Conservation (phyloP, 2,329 filamentous ascomycete genomes). For the Ophiosphaerella herpotricha region DNA sequence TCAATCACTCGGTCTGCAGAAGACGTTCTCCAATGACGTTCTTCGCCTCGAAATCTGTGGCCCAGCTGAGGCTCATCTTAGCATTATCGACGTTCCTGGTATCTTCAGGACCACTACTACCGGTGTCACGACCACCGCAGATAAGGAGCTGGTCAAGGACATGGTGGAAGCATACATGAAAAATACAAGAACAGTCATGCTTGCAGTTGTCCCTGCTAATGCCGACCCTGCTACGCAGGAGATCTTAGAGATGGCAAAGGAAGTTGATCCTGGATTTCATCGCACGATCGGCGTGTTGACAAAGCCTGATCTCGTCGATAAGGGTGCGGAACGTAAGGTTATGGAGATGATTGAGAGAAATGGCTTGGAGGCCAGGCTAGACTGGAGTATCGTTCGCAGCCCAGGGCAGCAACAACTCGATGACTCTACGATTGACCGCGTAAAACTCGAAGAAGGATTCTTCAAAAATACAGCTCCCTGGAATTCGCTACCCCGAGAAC, state of each 20-base stretch:
- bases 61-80: slow-evolving; percentile 42
- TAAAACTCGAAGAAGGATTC: slow-evolving; percentile 21
- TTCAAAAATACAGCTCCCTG: slow-evolving; percentile 32
- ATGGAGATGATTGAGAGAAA: background rate
- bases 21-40: too few relatives aligned
- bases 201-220: slow-evolving; percentile 17
- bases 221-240: slow-evolving; percentile 54
- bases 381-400: slow-evolving; percentile 38
- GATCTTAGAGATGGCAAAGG: slow-evolving; percentile 50
- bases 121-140: slow-evolving; percentile 19
- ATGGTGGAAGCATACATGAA: slow-evolving; percentile 21
- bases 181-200: slow-evolving; percentile 19
- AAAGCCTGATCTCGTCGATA: slow-evolving; percentile 41
- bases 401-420: slow-evolving; percentile 19
- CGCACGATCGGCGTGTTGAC: slow-evolving; percentile 44
- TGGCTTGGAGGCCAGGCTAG: background rate
- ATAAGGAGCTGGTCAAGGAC: slow-evolving; percentile 10
- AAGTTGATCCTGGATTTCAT: slow-evolving; percentile 26
- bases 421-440: too few relatives aligned
- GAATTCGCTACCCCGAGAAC: background rate
- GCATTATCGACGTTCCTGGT: slow-evolving; percentile 50
- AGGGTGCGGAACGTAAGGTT: slow-evolving; percentile 22
- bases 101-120: slow-evolving; percentile 38
- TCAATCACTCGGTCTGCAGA: too few relatives aligned
- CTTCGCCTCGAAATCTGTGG: too few relatives aligned